These are phyloP conservation scores for Vaccinium macrocarpon DNA, from an alignment of 148 eudicot species.

Conservation along the genomic window DNA sequence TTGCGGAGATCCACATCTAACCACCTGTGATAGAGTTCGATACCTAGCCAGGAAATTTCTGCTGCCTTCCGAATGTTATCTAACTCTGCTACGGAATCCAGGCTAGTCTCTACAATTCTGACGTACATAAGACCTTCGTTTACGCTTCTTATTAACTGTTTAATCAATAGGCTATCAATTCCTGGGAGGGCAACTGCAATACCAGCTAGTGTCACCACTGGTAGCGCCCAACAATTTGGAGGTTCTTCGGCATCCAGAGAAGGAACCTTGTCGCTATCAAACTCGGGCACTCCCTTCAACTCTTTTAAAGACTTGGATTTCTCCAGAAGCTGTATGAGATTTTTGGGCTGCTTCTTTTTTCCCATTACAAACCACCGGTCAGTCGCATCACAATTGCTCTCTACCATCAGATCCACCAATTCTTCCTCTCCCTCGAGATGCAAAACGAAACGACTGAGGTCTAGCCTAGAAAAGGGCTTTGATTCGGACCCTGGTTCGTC, in stretches of 20 bases:
- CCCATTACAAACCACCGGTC: slow-evolving; percentile 41
- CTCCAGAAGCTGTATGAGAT: slow-evolving; percentile 34
- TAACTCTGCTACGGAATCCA: slow-evolving; percentile 23
- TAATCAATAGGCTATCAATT: slow-evolving; percentile 16
- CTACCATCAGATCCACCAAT: slow-evolving; percentile 39
- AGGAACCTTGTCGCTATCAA: slow-evolving; percentile 35
- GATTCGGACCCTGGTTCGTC: not conserved
- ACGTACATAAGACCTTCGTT: slow-evolving; percentile 36
- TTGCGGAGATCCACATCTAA: slow-evolving; percentile 45
- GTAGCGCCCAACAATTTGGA: slow-evolving; percentile 57
- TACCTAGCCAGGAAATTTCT: slow-evolving; percentile 40
- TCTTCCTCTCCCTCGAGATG: slow-evolving; percentile 54
- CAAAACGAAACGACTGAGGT: slow-evolving; percentile 40
- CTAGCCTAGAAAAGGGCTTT: slow-evolving; percentile 4
- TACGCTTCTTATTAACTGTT: slow-evolving; percentile 33
- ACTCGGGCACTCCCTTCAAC: slow-evolving; percentile 32
- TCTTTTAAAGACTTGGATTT: slow-evolving; percentile 12
- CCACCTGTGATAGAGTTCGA: slow-evolving; percentile 46
- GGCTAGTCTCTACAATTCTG: slow-evolving; percentile 34
- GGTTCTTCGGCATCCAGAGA: slow-evolving; percentile 47
- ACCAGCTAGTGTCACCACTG: slow-evolving; percentile 48
- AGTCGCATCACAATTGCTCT: slow-evolving; percentile 30
- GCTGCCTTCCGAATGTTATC: slow-evolving; percentile 38
- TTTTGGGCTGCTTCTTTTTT: slow-evolving; percentile 36
- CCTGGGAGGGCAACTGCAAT: slow-evolving; percentile 43